Percentiles rank a stretch among this genome's conserved stretches.
These are phyloP conservation scores for Aspergillus nomiae DNA, from an alignment of 2,329 filamentous ascomycete genomes.

Conservation along the genomic window DNA sequence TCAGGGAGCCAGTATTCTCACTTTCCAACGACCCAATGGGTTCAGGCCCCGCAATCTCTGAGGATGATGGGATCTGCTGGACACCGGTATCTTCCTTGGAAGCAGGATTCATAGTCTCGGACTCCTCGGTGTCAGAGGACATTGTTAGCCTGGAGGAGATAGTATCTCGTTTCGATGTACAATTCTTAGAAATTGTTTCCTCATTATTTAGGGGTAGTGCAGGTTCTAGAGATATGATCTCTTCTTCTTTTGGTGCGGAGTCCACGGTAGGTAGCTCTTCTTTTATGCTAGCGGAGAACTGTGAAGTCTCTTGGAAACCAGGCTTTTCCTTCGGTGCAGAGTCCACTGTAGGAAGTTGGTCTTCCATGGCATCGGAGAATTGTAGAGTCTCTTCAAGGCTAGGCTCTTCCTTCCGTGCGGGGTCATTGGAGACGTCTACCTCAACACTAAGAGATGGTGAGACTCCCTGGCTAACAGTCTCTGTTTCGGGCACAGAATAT, in stretches of 20 bases:
- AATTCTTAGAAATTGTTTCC: background rate
- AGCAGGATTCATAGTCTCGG: background rate
- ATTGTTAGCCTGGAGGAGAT: conserved; percentile 12
- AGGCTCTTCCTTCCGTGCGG: background rate
- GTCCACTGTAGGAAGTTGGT: background rate
- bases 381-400: background rate
- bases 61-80: background rate
- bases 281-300: background rate
- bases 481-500: background rate
- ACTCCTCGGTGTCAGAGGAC: conserved; percentile 4
- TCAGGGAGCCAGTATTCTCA: background rate
- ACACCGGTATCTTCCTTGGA: background rate
- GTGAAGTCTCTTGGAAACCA: background rate
- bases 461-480: background rate
- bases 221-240: background rate
- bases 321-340: background rate
- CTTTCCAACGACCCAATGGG: background rate
- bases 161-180: background rate
- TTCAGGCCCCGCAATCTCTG: background rate
- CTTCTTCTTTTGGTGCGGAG: background rate
- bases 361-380: background rate
- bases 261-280: background rate
- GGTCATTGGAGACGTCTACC: background rate
- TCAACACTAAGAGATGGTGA: background rate
- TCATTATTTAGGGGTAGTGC: background rate